A percentile compares a stretch with the other conserved stretches of the same genome.
Evolutionary conservation across 768 basidiomycete genomes (phyloP).

Genomic region (Mycena maculata): DNA sequence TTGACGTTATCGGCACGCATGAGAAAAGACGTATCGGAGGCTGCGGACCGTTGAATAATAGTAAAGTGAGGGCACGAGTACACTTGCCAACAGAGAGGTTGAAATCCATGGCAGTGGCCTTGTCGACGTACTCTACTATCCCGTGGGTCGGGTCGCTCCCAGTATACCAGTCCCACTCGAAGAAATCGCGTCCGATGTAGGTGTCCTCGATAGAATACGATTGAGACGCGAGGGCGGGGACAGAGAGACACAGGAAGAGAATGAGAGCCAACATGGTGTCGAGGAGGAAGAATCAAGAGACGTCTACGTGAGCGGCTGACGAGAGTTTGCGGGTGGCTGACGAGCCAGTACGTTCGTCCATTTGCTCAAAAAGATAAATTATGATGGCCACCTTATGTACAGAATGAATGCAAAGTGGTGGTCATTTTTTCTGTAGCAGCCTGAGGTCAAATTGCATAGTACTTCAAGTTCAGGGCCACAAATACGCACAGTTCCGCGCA

Average conservation of each 20-base stretch:
- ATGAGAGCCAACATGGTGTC: conserved; percentile 23
- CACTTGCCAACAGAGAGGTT: conserved; percentile 62
- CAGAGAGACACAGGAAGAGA: conserved; percentile 18
- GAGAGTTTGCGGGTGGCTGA: conserved; percentile 5
- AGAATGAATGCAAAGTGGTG: no score
- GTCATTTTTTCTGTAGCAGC: no score
- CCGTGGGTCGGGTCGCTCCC: conserved; percentile 72
- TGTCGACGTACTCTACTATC: conserved; percentile 68
- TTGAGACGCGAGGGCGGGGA: conserved; percentile 6
- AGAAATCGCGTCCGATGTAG: conserved; percentile 53
- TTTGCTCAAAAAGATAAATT: no score
- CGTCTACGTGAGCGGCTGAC: neutral
- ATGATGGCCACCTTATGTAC: no score
- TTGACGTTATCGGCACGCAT: conserved; percentile 66
- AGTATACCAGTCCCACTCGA: conserved; percentile 63
- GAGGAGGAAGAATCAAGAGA: conserved; percentile 10
- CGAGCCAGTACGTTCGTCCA: neutral
- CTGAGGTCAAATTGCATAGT: no score
- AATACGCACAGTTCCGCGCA: no score
- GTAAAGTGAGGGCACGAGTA: neutral
- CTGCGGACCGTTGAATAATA: conserved; percentile 39
- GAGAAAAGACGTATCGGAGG: conserved; percentile 56
- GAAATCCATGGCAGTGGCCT: conserved; percentile 50
- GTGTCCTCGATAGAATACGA: conserved; percentile 36
- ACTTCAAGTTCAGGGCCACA: no score